phyloP scores from a whole-genome alignment of 2,329 filamentous ascomycete species.

The Fusarium aywerte region DNA sequence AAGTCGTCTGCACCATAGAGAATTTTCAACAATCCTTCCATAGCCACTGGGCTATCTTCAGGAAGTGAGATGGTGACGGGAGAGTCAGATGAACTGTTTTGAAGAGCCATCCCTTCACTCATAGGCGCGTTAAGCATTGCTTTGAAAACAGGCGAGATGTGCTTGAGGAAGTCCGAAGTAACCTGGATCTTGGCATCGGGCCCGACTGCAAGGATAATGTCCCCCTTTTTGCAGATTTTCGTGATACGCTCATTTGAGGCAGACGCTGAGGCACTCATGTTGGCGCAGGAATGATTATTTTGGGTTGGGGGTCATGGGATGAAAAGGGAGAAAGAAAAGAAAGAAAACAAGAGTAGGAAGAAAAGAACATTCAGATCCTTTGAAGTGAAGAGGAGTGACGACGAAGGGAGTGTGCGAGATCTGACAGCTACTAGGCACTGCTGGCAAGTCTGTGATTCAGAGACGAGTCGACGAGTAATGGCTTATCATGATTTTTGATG shows the following conservation, averaged over 20 bases:
- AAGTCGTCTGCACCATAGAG: not conserved
- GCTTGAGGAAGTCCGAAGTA: not conserved
- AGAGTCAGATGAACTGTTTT: not conserved
- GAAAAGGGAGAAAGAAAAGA: not conserved
- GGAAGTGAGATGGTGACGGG: not conserved
- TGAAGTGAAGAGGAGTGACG: no score
- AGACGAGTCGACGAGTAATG: no score
- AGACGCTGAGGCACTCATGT: not conserved
- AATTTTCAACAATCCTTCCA: not conserved
- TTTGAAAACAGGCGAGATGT: not conserved
- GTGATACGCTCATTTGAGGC: not conserved
- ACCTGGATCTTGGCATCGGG: not conserved
- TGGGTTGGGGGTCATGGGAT: not conserved
- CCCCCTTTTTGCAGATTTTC: not conserved
- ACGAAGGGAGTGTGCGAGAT: no score
- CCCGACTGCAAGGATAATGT: not conserved
- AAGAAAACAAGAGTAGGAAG: not conserved
- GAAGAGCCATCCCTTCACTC: not conserved
- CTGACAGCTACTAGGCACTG: no score
- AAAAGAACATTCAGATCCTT: no score
- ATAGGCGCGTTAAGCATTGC: not conserved
- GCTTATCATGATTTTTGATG: no score
- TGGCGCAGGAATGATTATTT: not conserved
- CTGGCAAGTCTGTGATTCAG: no score
- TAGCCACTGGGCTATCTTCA: rapidly evolving